Evolutionary conservation across 352 stramenopile genomes (phyloP).

Genomic region (Pythium rhizo-oryzae): DNA sequence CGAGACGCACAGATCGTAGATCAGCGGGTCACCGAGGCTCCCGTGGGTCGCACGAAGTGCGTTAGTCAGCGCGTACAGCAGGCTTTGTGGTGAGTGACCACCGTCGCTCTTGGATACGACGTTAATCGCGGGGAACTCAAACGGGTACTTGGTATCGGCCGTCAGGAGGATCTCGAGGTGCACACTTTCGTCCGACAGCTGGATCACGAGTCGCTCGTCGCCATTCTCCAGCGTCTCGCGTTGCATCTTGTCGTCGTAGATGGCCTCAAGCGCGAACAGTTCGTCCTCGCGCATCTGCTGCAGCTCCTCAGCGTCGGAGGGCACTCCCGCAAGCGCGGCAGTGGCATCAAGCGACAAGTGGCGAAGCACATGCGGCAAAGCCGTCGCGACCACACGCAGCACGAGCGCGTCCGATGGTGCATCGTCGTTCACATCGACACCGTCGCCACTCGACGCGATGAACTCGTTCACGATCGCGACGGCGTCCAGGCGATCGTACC

Average conservation of each 20-base stretch:
- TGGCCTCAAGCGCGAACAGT: constrained; percentile 77
- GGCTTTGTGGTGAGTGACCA: constrained; percentile 40
- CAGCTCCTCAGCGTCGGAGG: constrained; percentile 46
- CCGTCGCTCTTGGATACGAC: constrained; percentile 43
- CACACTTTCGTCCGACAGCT: constrained; percentile 47
- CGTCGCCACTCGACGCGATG: constrained; percentile 6
- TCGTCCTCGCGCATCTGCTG: constrained; percentile 66
- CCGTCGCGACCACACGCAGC: constrained; percentile 39
- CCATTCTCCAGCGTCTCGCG: constrained; percentile 33
- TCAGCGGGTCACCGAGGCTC: constrained; percentile 69
- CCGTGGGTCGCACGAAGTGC: constrained; percentile 45
- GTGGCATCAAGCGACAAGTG: constrained; percentile 27
- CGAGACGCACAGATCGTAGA: constrained; percentile 80
- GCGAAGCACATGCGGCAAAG: constrained; percentile 49
- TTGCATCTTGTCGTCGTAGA: constrained; percentile 77
- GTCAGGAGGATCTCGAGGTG: constrained; percentile 63
- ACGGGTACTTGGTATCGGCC: constrained; percentile 65
- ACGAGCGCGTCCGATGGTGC: constrained; percentile 43
- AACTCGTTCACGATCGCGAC: constrained; percentile 50
- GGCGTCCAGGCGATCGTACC: constrained; percentile 67
- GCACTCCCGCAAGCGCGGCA: background rate
- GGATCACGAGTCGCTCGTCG: constrained; percentile 45
- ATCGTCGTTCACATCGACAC: constrained; percentile 30
- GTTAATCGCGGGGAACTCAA: constrained; percentile 64
- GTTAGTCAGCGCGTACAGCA: constrained; percentile 54